phyloP scores from a whole-genome alignment of 2,329 filamentous ascomycete genomes.

The Trichophyton benhamiae region DNA sequence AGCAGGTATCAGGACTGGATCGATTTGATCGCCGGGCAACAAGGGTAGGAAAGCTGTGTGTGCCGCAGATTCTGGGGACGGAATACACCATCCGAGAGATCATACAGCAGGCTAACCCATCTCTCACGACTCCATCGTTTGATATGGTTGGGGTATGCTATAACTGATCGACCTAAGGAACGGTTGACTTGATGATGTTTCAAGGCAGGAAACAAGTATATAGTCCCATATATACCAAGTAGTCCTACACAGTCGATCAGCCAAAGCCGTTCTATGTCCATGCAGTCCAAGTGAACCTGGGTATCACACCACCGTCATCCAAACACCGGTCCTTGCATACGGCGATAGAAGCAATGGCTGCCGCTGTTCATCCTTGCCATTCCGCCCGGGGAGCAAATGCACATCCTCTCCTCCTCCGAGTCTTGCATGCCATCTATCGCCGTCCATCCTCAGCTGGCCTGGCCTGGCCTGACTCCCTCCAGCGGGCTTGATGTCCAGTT shows the following conservation, averaged over 20 bases:
- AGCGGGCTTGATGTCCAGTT: background rate
- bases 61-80: background rate
- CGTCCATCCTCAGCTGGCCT: background rate
- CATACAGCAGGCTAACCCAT: background rate
- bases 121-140: background rate
- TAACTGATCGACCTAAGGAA: background rate
- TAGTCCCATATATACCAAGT: background rate
- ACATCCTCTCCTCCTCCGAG: background rate
- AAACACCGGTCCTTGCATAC: background rate
- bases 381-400: background rate
- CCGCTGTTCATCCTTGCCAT: background rate
- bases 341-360: background rate
- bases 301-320: background rate
- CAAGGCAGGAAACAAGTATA: background rate
- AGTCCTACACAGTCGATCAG: background rate
- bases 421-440: background rate
- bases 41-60: background rate
- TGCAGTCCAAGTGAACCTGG: background rate
- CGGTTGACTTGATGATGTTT: background rate
- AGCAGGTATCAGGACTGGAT: background rate
- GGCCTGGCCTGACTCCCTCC: background rate
- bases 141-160: background rate
- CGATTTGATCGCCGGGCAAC: background rate
- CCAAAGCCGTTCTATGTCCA: background rate
- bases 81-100: background rate